Evolutionary conservation across 768 basidiomycete genomes (phyloP), one percentile per base, ranked within the genome.

Genomic region (Leccinum disarticulatum): DNA sequence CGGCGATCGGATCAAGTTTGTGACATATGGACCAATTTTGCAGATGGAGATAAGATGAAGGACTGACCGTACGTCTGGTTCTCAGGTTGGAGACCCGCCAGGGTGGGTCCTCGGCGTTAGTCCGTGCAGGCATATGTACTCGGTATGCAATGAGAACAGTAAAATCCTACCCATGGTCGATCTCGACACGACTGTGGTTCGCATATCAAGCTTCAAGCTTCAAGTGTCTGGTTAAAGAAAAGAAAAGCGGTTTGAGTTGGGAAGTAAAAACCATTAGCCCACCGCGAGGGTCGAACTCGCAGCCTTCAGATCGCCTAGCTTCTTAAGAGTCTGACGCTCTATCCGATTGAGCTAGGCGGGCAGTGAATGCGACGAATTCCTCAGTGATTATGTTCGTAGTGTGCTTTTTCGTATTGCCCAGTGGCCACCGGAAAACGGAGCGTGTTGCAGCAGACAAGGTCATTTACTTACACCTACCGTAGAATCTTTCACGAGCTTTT

Each of bases 271-370:
- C 43, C 10, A 46, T 5, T 43, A 82, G 81, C 80, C 80, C 80
- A 81, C 81, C 81, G 80, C 81, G 81, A 81, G 81, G 80, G 81
- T 81, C 80, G 80, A 81, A 82, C 81, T 81, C 81, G 81, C 81
- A 81, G 80, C 80, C 81, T 82, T 82, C 80, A 80, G 81, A 81
- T 80, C 57, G 71, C 74, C 73, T 74, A 75, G 66, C 4, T 27
- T 4, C 3, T 27, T 83, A 83, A 82, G 80, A 82, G 81, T 82
- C 81, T 83, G 81, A 82, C 81, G 81, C 81, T 83, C 81, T 82
- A 83, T 82, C 81, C 81, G 80, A 82, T 82, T 82, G 82, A 83
- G 81, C 82, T 83, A 83, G 81, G 81, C 81, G 79, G 82, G 81
- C 81, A 4, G 41, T 43, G n/a, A 43, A 17, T 19, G 43, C 43